Base-by-base conservation (phyloP, 106 monocot genomes). In the Gastrodia elata region DNA sequence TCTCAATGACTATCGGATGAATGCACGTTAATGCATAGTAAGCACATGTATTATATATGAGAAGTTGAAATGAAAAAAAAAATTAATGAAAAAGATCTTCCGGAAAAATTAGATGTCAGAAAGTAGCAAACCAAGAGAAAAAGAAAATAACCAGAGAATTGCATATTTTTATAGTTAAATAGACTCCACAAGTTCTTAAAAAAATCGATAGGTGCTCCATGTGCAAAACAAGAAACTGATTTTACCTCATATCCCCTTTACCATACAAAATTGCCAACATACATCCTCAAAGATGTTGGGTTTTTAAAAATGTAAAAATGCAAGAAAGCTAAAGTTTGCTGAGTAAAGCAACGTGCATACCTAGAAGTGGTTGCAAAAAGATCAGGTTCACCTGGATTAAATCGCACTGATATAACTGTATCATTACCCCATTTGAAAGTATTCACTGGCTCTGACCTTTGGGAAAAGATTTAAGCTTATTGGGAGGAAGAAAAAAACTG, bases 311-410 rank as follows among this genome's bases (percentile, higher is more conserved):
- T 11, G 2, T 42, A 42, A 46, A 46, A 44, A 46, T n/a, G n/a
- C n/a, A n/a, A n/a, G n/a, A 9, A 42, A 42, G 24, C 32, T 30
- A 11, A 61, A 61, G 61, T 13, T 32, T 22, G 61, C 30, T 61
- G 30, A 32, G 28, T 7, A 32, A 11, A 61, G 27, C 14, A 30
- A 55, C 37, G 34, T 68, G 36, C 68, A 61, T 88, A 96, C 96
- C 83, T 92, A 49, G 88, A 84, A 70, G 98, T 86, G 43, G 98
- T 85, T 68, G 87, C 93, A 61, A 98, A 58, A 18, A 98, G 44
- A 82, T 98, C 79, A 49, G 88, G 90, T 65, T 98, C 91, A 78
- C 91, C 98, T 74, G 98, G 93, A 83, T 98, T 88, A 80, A 98
- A 98, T 32, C 83, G 76, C 65, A 88, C 82, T 46, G 87, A 93